Conservation (phyloP, 805 yeast species). For the Pachysolen tannophilus region DNA sequence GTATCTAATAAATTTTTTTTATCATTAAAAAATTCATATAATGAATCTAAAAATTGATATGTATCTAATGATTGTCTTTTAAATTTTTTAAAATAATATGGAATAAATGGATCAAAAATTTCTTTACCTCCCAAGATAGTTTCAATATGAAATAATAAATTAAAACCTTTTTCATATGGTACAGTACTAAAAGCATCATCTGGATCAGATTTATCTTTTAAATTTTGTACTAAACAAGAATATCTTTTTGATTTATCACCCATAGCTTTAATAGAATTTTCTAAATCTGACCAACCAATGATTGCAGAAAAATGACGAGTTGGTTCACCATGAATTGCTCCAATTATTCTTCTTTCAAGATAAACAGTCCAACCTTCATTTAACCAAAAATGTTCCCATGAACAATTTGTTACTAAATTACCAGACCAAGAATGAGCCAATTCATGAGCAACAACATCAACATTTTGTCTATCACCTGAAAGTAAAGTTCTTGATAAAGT, state of each 20-base stretch:
- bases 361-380: constrained; percentile 97
- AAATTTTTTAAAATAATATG: constrained; percentile 64
- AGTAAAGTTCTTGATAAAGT: constrained; percentile 86
- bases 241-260: constrained; percentile 43
- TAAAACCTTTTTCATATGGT: constrained; percentile 89
- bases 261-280: constrained; percentile 58
- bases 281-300: constrained; percentile 83
- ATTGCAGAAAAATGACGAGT: constrained; percentile 75
- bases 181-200: constrained; percentile 85
- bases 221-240: constrained; percentile 61
- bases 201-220: constrained; percentile 68
- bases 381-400: constrained; percentile 93
- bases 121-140: constrained; percentile 53
- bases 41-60: constrained; percentile 67
- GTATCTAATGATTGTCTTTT: constrained; percentile 71
- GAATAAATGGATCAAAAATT: constrained; percentile 72
- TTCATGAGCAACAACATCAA: constrained; percentile 89
- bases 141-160: constrained; percentile 70
- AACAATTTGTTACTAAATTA: constrained; percentile 79
- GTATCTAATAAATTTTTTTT: constrained; percentile 46
- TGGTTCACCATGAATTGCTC: constrained; percentile 69
- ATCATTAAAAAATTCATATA: constrained; percentile 50
- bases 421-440: constrained; percentile 93
- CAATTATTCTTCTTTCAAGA: constrained; percentile 76
- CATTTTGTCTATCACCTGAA: constrained; percentile 77